Conservation (phyloP, 352 stramenopile genomes). For the Globisporangium barbulae region DNA sequence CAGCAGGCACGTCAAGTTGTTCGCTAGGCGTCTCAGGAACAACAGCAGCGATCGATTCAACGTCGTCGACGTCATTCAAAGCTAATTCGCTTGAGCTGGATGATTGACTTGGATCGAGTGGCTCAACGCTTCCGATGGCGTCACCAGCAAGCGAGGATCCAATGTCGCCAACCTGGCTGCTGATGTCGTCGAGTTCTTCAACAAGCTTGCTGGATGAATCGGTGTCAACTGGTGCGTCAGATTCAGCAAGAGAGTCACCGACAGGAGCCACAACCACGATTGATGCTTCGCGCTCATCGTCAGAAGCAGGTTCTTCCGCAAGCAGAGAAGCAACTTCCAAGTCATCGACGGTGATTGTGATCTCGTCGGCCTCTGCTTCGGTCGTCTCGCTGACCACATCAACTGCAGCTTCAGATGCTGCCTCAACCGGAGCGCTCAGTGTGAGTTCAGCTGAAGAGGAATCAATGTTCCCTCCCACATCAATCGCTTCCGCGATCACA, state of each 20-base stretch:
- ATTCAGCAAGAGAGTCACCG: neutral
- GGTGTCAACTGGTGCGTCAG: neutral
- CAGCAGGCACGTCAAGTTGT: neutral
- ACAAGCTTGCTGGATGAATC: neutral
- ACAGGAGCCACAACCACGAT: neutral
- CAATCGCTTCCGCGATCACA: slow-evolving; percentile 5
- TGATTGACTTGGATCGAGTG: slow-evolving; percentile 2
- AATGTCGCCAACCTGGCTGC: neutral
- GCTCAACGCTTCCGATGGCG: slow-evolving; percentile 7
- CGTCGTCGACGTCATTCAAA: neutral
- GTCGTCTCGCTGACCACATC: neutral
- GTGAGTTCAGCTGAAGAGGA: neutral
- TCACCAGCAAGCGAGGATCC: neutral
- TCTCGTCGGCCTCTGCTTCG: neutral
- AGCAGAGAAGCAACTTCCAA: neutral
- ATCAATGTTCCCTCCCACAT: slow-evolving; percentile 5
- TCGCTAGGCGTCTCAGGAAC: neutral
- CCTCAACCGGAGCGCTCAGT: neutral
- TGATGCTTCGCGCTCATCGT: neutral
- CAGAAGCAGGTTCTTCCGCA: neutral
- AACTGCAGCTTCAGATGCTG: neutral
- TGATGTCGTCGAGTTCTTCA: neutral
- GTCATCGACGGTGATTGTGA: neutral
- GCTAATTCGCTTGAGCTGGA: neutral
- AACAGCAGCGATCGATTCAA: neutral